Conservation (phyloP, 352 stramenopile genomes). For the Globisporangium cylindrosporum region DNA sequence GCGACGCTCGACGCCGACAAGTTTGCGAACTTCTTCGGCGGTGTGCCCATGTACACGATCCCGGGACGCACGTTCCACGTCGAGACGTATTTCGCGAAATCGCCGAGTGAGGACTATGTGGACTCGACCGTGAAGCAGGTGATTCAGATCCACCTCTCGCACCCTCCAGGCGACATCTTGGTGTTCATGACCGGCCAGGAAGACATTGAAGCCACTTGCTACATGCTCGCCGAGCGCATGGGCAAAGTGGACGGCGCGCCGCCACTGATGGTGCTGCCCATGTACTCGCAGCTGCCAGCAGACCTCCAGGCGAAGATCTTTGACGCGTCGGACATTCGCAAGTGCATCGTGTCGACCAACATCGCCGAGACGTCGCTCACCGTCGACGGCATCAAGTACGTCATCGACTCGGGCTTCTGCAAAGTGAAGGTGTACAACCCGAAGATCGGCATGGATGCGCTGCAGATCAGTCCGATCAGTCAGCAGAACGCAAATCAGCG, state of each 20-base stretch:
- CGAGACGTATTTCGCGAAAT: conserved; percentile 90
- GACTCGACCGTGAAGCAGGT: conserved; percentile 97
- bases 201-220: conserved; percentile 97
- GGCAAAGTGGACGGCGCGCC: conserved; percentile 90
- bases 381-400: conserved; percentile 97
- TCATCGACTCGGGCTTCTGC: conserved; percentile 97
- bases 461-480: conserved; percentile 95
- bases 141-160: conserved; percentile 97
- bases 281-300: conserved; percentile 98
- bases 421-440: conserved; percentile 99
- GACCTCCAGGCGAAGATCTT: conserved; percentile 99
- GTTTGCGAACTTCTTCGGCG: conserved; percentile 97
- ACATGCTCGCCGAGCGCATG: conserved; percentile 95
- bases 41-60: conserved; percentile 97
- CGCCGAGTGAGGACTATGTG: conserved; percentile 96
- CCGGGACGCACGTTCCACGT: conserved; percentile 86
- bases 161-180: conserved; percentile 96
- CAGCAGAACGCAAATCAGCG: conserved; percentile 98
- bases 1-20: conserved; percentile 97
- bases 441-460: conserved; percentile 98
- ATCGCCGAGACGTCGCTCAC: conserved; percentile 97
- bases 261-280: conserved; percentile 97
- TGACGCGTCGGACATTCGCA: conserved; percentile 92
- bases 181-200: conserved; percentile 99
- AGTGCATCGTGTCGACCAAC: conserved; percentile 98